Evolutionary conservation across 192 early-diverging fungal genomes (phyloP).

Genomic region (Obelidium mucronatum): DNA sequence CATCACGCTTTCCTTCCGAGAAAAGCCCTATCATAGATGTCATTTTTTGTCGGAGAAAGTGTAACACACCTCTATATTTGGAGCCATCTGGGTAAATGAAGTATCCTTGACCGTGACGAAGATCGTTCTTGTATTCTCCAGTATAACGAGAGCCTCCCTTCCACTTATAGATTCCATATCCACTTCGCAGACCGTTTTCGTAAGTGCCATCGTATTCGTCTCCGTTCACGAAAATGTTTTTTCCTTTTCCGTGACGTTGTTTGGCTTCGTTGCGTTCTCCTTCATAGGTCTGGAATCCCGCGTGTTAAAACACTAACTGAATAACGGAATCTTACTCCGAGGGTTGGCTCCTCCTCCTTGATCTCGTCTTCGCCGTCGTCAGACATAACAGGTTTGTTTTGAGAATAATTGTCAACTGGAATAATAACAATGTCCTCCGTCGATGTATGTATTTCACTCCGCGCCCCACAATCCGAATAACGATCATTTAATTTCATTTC

Average conservation of each 20-base stretch:
- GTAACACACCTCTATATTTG: conserved; percentile 55
- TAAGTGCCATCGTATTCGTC: conserved; percentile 63
- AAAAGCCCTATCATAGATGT: conserved; percentile 46
- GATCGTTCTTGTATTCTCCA: conserved; percentile 59
- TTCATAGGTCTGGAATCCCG: conserved; percentile 55
- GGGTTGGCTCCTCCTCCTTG: conserved; percentile 49
- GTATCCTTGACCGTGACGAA: conserved; percentile 55
- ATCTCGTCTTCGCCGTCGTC: conserved; percentile 61
- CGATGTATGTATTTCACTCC: no score
- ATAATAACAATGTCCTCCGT: no score
- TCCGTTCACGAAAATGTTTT: conserved; percentile 64
- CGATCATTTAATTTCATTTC: no score
- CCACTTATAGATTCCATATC: conserved; percentile 61
- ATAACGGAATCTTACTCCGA: conserved; percentile 46
- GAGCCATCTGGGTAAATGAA: conserved; percentile 66
- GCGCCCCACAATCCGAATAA: no score
- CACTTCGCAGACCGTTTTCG: conserved; percentile 49
- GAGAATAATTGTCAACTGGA: conserved; percentile 1
- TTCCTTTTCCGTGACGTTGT: conserved; percentile 64
- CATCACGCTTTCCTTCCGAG: conserved; percentile 56
- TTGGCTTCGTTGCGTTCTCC: conserved; percentile 59
- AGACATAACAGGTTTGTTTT: conserved; percentile 44
- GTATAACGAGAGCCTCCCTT: conserved; percentile 57
- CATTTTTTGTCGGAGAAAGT: not conserved
- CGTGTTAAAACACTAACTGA: not conserved